Evolutionary conservation across 2,329 filamentous ascomycete species (phyloP).

Genomic region (Fonsecaea pugnacius): DNA sequence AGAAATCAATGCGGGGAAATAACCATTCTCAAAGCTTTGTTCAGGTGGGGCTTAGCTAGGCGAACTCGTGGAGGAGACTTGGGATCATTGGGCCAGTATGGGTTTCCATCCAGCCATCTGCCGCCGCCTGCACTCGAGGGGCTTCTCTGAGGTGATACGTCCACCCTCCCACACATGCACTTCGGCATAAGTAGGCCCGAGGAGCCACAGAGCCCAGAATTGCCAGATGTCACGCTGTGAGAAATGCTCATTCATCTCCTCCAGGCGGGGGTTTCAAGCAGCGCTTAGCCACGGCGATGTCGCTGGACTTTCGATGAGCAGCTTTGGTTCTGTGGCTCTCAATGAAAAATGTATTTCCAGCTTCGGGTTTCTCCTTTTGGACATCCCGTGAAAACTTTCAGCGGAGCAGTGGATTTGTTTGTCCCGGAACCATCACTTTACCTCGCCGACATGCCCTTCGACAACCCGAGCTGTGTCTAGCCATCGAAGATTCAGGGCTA

Average conservation of each 20-base stretch:
- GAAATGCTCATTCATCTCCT: not conserved
- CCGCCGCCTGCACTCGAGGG: conserved; percentile 19
- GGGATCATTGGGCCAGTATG: conserved; percentile 1
- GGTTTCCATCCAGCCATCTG: conserved; percentile 19
- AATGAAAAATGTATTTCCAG: not conserved
- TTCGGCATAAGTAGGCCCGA: conserved; percentile 12
- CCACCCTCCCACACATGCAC: conserved; percentile 10
- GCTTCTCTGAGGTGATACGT: conserved; percentile 10
- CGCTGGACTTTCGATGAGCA: not conserved
- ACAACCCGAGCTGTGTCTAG: not conserved
- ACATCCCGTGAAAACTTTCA: not conserved
- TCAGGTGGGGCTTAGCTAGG: conserved; percentile 11
- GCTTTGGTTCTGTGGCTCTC: not conserved
- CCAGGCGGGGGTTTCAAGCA: not conserved
- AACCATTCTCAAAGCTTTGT: conserved; percentile 10
- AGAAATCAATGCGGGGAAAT: conserved; percentile 22
- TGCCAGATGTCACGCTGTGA: not conserved
- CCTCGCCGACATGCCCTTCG: not conserved
- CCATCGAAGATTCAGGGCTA: not conserved
- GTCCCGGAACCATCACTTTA: not conserved
- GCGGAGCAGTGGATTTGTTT: not conserved
- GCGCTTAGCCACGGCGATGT: not conserved
- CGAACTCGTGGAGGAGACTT: conserved; percentile 17
- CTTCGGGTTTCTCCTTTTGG: conserved; percentile 16
- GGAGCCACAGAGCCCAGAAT: not conserved